Evolutionary conservation across 139 green algal species (phyloP), one percentile per base, ranked within the genome.

Genomic region (Tetratostichococcus sp.): DNA sequence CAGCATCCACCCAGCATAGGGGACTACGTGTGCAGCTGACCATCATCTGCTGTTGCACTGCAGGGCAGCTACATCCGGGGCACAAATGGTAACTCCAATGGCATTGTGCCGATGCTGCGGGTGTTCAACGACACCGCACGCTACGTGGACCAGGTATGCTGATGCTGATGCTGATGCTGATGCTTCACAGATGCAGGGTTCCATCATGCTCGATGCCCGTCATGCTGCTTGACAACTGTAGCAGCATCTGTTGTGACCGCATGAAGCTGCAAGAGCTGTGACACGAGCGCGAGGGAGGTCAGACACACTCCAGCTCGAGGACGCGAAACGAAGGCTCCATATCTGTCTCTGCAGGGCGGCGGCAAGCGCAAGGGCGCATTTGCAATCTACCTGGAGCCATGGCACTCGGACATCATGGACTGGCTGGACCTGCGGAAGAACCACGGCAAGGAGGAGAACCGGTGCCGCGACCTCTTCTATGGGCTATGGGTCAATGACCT

Each of bases 101-200:
- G 96, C 80, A 98, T 99, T 70, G 89, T 99, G 32, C 96, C 96
- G 71, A 99, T 99, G 96, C 89, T 99, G 70, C 86, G 96, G 32
- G 96, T 99, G 1, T 99, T 98, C 91, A 98, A 99, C 80, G 95
- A 98, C 87, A 99, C 96, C 23, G 94, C 96, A 0, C 81, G 94
- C 73, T 94, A 94, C 65, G 89, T 94, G 58, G 89, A 94, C 79
- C 83, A 94, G 89, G 77, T 82, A n/a, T 22, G 30, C 33, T 21
- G 1, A 21, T 33, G 30, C 8, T 25, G 17, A 17, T 17, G 19
- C 17, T 26, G 19, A 17, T 62, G 50, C 50, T 62, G 19, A 8
- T 62, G 50, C 19, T 26, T 50, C 8, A 6, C 39, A 50, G 39
- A 50, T n/a, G n/a, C n/a, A n/a, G n/a, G n/a, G n/a, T n/a, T n/a